Percentiles rank a stretch among this genome's conserved stretches.
These are phyloP conservation scores for Starmerella kuoi DNA, from an alignment of 805 yeast genomes.

Conservation along the genomic window DNA sequence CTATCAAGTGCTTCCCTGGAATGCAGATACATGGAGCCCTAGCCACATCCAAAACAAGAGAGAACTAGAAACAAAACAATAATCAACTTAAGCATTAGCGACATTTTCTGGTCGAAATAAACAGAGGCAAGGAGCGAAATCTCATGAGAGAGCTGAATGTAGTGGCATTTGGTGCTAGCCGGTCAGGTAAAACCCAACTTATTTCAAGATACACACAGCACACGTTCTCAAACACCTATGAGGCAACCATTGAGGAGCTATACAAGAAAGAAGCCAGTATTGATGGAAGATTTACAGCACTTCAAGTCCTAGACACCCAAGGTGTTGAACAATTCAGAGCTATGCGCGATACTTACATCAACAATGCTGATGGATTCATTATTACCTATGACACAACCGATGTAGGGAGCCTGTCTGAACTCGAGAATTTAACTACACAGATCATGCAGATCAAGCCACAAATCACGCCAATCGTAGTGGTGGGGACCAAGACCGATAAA, in stretches of 20 bases:
- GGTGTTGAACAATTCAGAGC: slow-evolving; percentile 94
- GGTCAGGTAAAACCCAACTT: slow-evolving; percentile 89
- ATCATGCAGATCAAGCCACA: slow-evolving; percentile 73
- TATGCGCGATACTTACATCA: slow-evolving; percentile 61
- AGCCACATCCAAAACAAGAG: too few relatives aligned
- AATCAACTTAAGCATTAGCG: too few relatives aligned
- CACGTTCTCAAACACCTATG: slow-evolving; percentile 79
- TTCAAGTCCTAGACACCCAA: slow-evolving; percentile 85
- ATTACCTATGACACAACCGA: slow-evolving; percentile 78
- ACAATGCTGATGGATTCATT: slow-evolving; percentile 81
- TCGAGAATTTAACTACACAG: slow-evolving; percentile 69
- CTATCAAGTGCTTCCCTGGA: too few relatives aligned
- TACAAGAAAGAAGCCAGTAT: slow-evolving; percentile 79
- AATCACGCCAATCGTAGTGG: slow-evolving; percentile 75
- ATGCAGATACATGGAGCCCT: too few relatives aligned
- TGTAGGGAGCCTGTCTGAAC: slow-evolving; percentile 61
- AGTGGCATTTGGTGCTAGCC: slow-evolving; percentile 92
- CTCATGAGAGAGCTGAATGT: slow-evolving; percentile 66
- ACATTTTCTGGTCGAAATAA: too few relatives aligned
- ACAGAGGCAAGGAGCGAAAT: too few relatives aligned
- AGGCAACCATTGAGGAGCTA: slow-evolving; percentile 95
- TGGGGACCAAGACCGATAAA: slow-evolving; percentile 86
- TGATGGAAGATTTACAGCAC: slow-evolving; percentile 74
- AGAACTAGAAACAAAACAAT: too few relatives aligned
- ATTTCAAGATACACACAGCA: slow-evolving; percentile 90